Conservation (phyloP, 805 yeast genomes). For the Cyberlindnera americana region DNA sequence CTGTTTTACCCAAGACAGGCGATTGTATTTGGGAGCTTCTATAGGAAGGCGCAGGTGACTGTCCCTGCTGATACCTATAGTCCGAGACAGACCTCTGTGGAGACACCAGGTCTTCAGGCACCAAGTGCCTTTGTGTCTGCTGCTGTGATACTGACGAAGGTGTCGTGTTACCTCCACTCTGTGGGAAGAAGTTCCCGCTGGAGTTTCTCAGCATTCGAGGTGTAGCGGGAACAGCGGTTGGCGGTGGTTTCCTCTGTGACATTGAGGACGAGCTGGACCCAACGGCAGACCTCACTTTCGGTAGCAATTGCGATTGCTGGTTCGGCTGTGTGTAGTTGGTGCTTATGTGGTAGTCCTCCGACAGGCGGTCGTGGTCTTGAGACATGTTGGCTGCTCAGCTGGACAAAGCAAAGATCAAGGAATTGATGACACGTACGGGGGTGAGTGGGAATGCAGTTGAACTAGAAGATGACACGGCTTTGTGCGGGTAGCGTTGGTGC, state of each 20-base stretch:
- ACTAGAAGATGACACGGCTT: no score
- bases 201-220: conserved; percentile 66
- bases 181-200: conserved; percentile 35
- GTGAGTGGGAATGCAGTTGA: no score
- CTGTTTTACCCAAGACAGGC: conserved; percentile 4
- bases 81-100: conserved; percentile 17
- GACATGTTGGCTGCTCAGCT: conserved; percentile 12
- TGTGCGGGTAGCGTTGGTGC: no score
- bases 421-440: no score
- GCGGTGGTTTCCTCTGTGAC: conserved; percentile 17
- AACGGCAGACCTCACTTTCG: conserved; percentile 24
- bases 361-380: conserved; percentile 13
- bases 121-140: conserved; percentile 2
- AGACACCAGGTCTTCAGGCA: conserved; percentile 4
- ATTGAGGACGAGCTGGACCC: conserved; percentile 8
- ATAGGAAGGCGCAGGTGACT: conserved; percentile 3
- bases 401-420: not conserved
- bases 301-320: conserved; percentile 20
- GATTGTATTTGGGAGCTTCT: conserved; percentile 4
- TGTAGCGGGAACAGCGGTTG: conserved; percentile 52
- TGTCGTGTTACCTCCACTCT: conserved; percentile 4
- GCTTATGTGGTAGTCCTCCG: conserved; percentile 26
- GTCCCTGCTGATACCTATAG: conserved; percentile 4
- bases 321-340: conserved; percentile 17
- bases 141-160: conserved; percentile 4